These are phyloP conservation scores for Magnolia officinalis DNA, from an alignment of 164 flowering plant species.

Conservation along the genomic window DNA sequence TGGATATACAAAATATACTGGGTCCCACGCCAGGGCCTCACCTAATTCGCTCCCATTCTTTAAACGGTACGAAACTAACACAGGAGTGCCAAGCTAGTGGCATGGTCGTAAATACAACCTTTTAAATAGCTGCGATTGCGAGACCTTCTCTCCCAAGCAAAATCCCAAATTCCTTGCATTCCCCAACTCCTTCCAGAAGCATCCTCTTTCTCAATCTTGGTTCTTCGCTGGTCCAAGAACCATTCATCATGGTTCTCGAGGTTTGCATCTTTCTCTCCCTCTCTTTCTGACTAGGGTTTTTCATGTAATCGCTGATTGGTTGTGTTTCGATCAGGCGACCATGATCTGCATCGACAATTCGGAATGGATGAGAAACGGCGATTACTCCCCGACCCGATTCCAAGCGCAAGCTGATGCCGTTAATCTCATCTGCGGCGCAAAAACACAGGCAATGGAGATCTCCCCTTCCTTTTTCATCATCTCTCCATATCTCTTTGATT, in stretches of 20 bases:
- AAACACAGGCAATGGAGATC: slow-evolving; percentile 61
- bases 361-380: slow-evolving; percentile 97
- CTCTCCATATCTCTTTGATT: background rate
- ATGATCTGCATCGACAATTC: slow-evolving; percentile 99
- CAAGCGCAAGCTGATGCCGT: slow-evolving; percentile 96
- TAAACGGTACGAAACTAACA: too few species aligned
- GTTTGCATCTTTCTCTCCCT: slow-evolving; percentile 16
- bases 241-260: slow-evolving; percentile 57
- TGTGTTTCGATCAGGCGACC: slow-evolving; percentile 59
- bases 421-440: slow-evolving; percentile 90
- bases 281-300: slow-evolving; percentile 16
- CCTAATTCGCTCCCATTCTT: too few species aligned
- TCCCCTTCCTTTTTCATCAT: background rate
- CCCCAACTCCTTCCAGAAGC: background rate
- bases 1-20: too few species aligned
- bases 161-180: background rate
- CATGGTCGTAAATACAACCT: background rate
- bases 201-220: background rate
- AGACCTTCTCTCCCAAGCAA: background rate
- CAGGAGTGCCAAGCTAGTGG: background rate
- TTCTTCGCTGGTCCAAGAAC: background rate
- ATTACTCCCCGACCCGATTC: slow-evolving; percentile 76
- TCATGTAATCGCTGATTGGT: background rate
- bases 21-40: too few species aligned
- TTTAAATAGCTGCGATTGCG: background rate